Evolutionary conservation across 1,139 yeast species (phyloP).

Genomic region (Suhomyces ambrosiae): DNA sequence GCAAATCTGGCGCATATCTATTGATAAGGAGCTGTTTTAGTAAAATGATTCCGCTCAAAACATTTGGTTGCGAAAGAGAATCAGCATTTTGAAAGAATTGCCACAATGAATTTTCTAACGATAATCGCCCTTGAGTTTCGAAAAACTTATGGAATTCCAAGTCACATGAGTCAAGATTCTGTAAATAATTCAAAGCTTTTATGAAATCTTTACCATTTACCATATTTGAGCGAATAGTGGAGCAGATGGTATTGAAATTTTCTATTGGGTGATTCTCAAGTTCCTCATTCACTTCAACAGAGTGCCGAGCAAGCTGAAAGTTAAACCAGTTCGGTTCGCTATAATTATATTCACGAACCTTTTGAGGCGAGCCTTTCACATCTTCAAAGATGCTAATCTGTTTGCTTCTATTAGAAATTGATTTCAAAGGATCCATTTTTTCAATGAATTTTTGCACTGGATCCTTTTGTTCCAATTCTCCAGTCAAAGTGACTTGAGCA

Average conservation of each 20-base stretch:
- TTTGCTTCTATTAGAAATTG: slow-evolving; percentile 36
- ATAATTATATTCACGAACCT: slow-evolving; percentile 33
- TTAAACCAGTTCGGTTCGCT: slow-evolving; percentile 46
- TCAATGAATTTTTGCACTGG: slow-evolving; percentile 41
- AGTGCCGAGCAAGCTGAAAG: slow-evolving; percentile 35
- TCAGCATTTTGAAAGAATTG: slow-evolving; percentile 21
- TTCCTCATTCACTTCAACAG: slow-evolving; percentile 16
- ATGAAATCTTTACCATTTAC: slow-evolving; percentile 23
- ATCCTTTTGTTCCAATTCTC: slow-evolving; percentile 19
- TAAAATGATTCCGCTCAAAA: slow-evolving; percentile 35
- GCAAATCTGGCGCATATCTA: slow-evolving; percentile 22
- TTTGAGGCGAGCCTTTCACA: slow-evolving; percentile 37
- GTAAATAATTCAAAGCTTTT: slow-evolving; percentile 26
- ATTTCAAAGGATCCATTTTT: slow-evolving; percentile 44
- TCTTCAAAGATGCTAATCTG: slow-evolving; percentile 46
- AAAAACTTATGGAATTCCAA: slow-evolving; percentile 28
- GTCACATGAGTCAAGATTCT: slow-evolving; percentile 24
- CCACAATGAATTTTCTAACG: slow-evolving; percentile 34
- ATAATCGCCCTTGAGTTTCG: slow-evolving; percentile 25
- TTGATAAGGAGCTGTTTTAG: slow-evolving; percentile 40
- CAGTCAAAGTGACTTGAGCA: slow-evolving; percentile 40
- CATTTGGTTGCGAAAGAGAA: slow-evolving; percentile 13
- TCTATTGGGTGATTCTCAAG: slow-evolving; percentile 20
- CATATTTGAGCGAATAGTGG: slow-evolving; percentile 13
- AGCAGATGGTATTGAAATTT: slow-evolving; percentile 25